Evolutionary conservation across 352 stramenopile genomes (phyloP).

Genomic region (Phytophthora sp.): DNA sequence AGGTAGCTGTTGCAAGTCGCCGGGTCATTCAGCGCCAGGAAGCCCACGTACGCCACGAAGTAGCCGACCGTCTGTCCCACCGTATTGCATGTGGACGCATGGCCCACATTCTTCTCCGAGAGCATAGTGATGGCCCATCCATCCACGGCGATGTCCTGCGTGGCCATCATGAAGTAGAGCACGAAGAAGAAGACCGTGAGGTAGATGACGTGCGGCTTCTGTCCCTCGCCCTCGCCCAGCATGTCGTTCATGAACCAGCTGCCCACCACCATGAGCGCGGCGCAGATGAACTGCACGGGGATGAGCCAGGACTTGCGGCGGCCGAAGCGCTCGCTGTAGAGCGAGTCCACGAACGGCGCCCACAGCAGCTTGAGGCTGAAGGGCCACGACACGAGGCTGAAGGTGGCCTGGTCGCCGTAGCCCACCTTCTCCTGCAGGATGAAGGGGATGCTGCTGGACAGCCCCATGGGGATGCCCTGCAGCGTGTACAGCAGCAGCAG

Average conservation of each 20-base stretch:
- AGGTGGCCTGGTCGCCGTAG: slow-evolving; percentile 98
- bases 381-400: slow-evolving; percentile 97
- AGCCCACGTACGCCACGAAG: slow-evolving; percentile 98
- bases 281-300: slow-evolving; percentile 96
- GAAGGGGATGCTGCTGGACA: slow-evolving; percentile 98
- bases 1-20: slow-evolving; percentile 92
- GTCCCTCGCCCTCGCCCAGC: slow-evolving; percentile 80
- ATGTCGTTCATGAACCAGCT: slow-evolving; percentile 86
- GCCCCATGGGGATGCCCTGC: slow-evolving; percentile 98
- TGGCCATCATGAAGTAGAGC: slow-evolving; percentile 99
- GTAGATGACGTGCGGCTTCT: slow-evolving; percentile 90
- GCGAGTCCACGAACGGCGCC: slow-evolving; percentile 97
- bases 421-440: slow-evolving; percentile 98
- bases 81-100: slow-evolving; percentile 96
- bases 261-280: slow-evolving; percentile 94
- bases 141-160: slow-evolving; percentile 99
- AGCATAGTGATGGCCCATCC: slow-evolving; percentile 99
- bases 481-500: slow-evolving; percentile 98
- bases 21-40: slow-evolving; percentile 97
- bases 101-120: slow-evolving; percentile 95
- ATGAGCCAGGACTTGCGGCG: slow-evolving; percentile 97
- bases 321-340: slow-evolving; percentile 92
- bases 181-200: slow-evolving; percentile 97
- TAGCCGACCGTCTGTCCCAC: slow-evolving; percentile 98
- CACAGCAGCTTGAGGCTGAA: slow-evolving; percentile 99